phyloP scores from a whole-genome alignment of 768 basidiomycete species.

The Xerocomellus chrysenteron region DNA sequence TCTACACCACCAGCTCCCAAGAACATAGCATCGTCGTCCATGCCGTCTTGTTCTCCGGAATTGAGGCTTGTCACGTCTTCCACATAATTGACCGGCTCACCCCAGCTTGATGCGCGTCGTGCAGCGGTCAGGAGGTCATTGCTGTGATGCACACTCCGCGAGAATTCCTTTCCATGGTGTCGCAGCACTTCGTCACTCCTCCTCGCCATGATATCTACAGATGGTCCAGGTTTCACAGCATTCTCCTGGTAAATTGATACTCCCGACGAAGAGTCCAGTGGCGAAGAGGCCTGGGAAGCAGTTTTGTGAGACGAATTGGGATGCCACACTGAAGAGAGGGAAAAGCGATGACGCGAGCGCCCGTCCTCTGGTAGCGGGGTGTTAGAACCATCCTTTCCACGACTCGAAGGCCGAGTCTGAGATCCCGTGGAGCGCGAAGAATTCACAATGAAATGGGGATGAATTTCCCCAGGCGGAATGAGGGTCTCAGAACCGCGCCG shows the following conservation, averaged over 20 bases:
- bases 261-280: constrained; percentile 33
- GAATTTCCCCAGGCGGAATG: constrained; percentile 18
- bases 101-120: constrained; percentile 67
- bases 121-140: constrained; percentile 41
- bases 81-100: constrained; percentile 42
- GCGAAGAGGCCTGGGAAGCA: constrained; percentile 29
- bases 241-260: constrained; percentile 29
- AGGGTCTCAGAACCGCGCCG: constrained; percentile 36
- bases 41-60: constrained; percentile 44
- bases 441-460: constrained; percentile 3
- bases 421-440: constrained; percentile 23
- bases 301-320: constrained; percentile 21
- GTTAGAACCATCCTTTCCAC: constrained; percentile 19
- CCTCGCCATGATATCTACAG: constrained; percentile 25
- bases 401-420: constrained; percentile 28
- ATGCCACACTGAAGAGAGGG: constrained; percentile 31
- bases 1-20: constrained; percentile 52
- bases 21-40: constrained; percentile 53
- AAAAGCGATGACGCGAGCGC: constrained; percentile 31
- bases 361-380: constrained; percentile 24
- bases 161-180: constrained; percentile 28
- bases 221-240: constrained; percentile 13
- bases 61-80: constrained; percentile 46
- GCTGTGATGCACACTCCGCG: constrained; percentile 25
- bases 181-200: constrained; percentile 49